Evolutionary conservation across 129 eudicot species (phyloP), one percentile per base, ranked within the genome.

Genomic region (Pseudognaphalium luteoalbum): DNA sequence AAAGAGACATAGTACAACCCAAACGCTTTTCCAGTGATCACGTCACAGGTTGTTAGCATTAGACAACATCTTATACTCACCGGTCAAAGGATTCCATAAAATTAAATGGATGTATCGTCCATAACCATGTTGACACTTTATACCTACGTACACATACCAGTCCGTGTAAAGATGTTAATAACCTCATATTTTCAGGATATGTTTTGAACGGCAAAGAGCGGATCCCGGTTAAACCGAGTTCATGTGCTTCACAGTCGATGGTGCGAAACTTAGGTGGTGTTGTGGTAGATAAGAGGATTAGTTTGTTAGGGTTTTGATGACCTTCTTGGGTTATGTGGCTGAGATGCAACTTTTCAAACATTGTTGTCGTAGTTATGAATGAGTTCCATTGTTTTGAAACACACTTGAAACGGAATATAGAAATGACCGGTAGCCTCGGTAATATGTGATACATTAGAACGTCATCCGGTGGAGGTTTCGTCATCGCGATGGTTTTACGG

Each of bases 341-440:
- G 56, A 22, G 39, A 25, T 73, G 66, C 28, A 34, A 9, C 15
- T 57, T 25, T 30, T 28, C 2, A 7, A 72, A 72, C 12, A 35
- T 8, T 32, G 34, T 51, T 11, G 76, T 20, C 1, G 39, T 34
- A 34, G 25, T 17, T 34, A 73, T 32, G 56, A 56, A 58, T 15
- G 71, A 35, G n/a, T 60, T 21, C 35, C 34, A 54, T 72, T 74
- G 28, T 34, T 74, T 62, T 6, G 61, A 61, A 74, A 74, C 78
- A 41, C 14, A 0, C 44, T 0, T 50, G 66, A 42, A 74, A 7
- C 62, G 71, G 22, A 10, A 10, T 6, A 59, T 4, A 62, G 77
- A 20, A 7, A 22, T 73, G 21, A 22, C 37, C 9, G 68, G 77
- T 22, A 73, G 39, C 57, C 68, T 3, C 37, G 77, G 68, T 12